These are phyloP conservation scores for Aspergillus fructus DNA, from an alignment of 2,329 filamentous ascomycete genomes.

Conservation along the genomic window DNA sequence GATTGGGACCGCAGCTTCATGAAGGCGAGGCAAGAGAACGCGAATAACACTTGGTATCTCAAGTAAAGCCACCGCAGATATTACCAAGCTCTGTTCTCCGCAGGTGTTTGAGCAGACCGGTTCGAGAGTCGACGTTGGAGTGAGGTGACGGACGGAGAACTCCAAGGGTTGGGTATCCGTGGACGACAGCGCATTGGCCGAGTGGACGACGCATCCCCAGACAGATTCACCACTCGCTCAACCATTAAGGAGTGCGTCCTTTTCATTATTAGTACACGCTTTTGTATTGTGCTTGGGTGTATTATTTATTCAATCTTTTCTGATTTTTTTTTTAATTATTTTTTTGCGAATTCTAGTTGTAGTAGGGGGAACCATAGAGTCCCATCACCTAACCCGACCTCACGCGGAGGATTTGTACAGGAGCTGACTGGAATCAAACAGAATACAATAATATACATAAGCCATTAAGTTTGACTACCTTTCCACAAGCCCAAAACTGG, in stretches of 20 bases:
- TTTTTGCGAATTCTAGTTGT: not conserved
- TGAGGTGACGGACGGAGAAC: not conserved
- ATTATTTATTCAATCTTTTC: not conserved
- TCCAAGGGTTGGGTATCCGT: not conserved
- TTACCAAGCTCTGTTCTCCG: not conserved
- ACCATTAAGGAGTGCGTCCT: not conserved
- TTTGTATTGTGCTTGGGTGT: not conserved
- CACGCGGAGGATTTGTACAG: conserved; percentile 1
- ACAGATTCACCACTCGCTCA: not conserved
- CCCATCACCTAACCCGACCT: not conserved
- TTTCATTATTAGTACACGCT: not conserved
- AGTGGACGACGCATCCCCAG: not conserved
- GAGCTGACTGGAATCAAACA: conserved; percentile 5
- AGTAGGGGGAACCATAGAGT: not conserved
- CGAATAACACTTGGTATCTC: not conserved
- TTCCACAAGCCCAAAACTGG: not conserved
- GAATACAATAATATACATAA: conserved; percentile 20
- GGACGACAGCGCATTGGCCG: conserved; percentile 1
- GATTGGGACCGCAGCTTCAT: conserved; percentile 16
- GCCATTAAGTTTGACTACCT: not conserved
- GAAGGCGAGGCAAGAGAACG: not conserved
- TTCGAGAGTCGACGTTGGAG: not conserved
- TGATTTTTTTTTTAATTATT: not conserved
- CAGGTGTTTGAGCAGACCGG: not conserved
- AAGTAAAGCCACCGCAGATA: not conserved